Evolutionary conservation across 352 stramenopile genomes (phyloP).

Genomic region (Globisporangium apiculatum): DNA sequence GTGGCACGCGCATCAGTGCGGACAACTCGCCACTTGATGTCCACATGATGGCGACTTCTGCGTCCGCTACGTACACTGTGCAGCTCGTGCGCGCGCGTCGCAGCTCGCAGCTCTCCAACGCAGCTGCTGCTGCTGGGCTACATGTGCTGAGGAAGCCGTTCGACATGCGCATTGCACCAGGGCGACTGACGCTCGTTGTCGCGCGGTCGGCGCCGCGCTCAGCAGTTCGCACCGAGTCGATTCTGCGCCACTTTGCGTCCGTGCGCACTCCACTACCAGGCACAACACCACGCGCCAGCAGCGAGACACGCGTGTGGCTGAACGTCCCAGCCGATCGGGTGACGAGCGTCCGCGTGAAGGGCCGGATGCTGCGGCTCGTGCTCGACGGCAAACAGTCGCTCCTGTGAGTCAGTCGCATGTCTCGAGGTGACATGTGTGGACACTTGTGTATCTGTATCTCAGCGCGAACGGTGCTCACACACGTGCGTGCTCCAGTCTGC

Average conservation of each 20-base stretch:
- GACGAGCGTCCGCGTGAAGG: slow-evolving; percentile 25
- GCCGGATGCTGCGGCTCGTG: slow-evolving; percentile 21
- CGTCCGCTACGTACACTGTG: slow-evolving; percentile 18
- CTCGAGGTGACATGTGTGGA: no score
- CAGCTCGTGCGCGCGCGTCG: slow-evolving; percentile 22
- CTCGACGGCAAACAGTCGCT: slow-evolving; percentile 15
- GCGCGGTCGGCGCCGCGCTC: background rate
- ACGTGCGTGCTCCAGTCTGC: slow-evolving; percentile 16
- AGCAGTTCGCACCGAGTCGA: background rate
- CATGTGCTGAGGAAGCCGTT: slow-evolving; percentile 27
- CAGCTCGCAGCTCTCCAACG: background rate
- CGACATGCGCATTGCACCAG: slow-evolving; percentile 14
- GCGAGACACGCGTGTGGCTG: slow-evolving; percentile 4
- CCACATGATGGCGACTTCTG: background rate
- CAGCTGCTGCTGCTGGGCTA: slow-evolving; percentile 6
- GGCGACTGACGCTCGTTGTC: slow-evolving; percentile 17
- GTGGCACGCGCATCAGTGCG: no score
- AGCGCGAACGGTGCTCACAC: background rate
- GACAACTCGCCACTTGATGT: no score
- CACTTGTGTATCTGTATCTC: no score
- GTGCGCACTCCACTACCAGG: background rate
- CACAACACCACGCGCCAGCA: background rate
- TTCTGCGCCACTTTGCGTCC: slow-evolving; percentile 5
- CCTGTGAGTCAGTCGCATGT: slow-evolving; percentile 16
- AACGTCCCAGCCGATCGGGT: slow-evolving; percentile 7